Evolutionary conservation across 768 basidiomycete species (phyloP), one percentile per base, ranked within the genome.

Genomic region (Tulasnella sp.): DNA sequence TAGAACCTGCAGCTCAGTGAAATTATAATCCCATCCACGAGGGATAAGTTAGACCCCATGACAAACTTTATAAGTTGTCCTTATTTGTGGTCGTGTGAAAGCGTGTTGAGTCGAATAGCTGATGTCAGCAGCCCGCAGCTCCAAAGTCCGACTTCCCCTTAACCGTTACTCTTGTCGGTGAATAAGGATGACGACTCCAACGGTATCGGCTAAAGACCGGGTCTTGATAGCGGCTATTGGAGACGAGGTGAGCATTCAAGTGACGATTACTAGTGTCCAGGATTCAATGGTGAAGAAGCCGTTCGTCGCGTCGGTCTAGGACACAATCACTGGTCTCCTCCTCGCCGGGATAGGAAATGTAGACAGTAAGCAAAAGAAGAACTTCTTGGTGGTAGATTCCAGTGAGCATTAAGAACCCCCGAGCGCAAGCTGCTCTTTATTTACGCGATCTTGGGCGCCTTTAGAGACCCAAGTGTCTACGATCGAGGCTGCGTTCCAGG

Each of bases 321-420:
- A 99, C 88, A 96, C 97, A 4, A 95, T 99, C 82, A 99, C 98
- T 0, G 98, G 98, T 60, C 90, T 99, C 22, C 90, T 99, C 60
- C 90, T 99, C 74, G 98, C 98, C 8, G 98, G 98, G 48, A 91
- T 99, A 72, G 98, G 98, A 0, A 94, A 99, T 86, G 89, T 98
- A 82, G 92, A 93, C 83, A 92, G 94, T 80, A 90, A 93, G 69
- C 95, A 96, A 88, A 95, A 94, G 89, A 98, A 98, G 93, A 99
- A 98, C 88, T 99, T 99, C 86, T 88, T 99, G 72, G 92, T 98
- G 44, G 98, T 98, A 54, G 97, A 98, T 83, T 85, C 93, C 14
- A 99, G 98, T 98, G 84, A 82, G 93, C 88, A n/a, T 3, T 2
- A 24, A 11, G 42, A 31, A 54, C 41, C 81, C 83, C 14, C 28